phyloP scores from a whole-genome alignment of 495 filamentous ascomycete genomes.

The Podospora australis region DNA sequence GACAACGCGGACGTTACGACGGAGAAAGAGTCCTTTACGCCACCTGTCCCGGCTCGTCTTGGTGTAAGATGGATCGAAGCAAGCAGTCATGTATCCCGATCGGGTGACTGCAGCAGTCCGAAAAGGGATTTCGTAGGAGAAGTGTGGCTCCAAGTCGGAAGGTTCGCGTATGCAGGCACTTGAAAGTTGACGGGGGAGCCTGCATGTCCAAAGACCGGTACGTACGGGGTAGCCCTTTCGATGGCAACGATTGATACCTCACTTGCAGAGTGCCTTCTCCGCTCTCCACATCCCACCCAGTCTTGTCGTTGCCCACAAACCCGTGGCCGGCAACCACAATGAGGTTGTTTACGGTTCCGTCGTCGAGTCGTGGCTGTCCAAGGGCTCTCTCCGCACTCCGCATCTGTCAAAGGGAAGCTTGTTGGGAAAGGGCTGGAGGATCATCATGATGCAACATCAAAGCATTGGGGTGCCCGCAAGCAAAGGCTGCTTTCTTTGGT shows the following conservation, averaged over 20 bases:
- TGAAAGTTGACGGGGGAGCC: too few relatives aligned
- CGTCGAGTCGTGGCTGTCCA: too few relatives aligned
- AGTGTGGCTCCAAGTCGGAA: not conserved
- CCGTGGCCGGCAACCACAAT: too few relatives aligned
- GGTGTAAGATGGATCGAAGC: not conserved
- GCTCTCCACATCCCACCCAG: not conserved
- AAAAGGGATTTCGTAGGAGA: not conserved
- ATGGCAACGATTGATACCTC: too few relatives aligned
- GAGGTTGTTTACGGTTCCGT: too few relatives aligned
- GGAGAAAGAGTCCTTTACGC: not conserved
- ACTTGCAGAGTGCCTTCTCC: too few relatives aligned
- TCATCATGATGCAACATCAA: too few relatives aligned
- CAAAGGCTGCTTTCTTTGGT: too few relatives aligned
- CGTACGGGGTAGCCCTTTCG: not conserved
- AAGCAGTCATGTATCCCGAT: not conserved
- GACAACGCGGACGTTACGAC: not conserved
- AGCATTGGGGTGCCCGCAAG: too few relatives aligned
- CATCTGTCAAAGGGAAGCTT: too few relatives aligned
- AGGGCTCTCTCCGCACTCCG: too few relatives aligned
- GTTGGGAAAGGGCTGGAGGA: too few relatives aligned
- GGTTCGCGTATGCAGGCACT: slow-evolving; percentile 3
- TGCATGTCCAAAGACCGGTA: not conserved
- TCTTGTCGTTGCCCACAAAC: not conserved
- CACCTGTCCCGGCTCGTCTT: not conserved
- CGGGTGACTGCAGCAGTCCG: not conserved